Conservation (phyloP, 2,329 filamentous ascomycete genomes). For the Aspergillus clavatus region DNA sequence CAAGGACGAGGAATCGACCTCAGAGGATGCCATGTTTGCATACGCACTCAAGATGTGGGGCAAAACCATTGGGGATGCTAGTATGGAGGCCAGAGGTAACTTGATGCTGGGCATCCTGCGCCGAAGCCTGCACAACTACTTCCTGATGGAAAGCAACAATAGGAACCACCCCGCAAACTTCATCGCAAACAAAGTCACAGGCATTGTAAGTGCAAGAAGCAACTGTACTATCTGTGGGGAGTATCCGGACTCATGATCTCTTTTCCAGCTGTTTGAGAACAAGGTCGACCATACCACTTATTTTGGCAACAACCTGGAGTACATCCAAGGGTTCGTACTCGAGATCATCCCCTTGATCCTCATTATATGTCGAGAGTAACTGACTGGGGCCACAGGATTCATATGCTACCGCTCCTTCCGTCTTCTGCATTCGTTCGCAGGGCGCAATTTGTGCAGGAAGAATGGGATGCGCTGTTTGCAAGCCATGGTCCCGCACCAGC, state of each 20-base stretch:
- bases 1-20: conserved; percentile 68
- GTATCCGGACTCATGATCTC: conserved; percentile 29
- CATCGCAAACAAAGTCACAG: conserved; percentile 67
- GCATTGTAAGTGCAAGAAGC: conserved; percentile 43
- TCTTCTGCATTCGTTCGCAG: conserved; percentile 63
- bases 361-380: not conserved
- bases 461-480: conserved; percentile 77
- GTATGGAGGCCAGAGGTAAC: conserved; percentile 77
- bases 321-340: conserved; percentile 53
- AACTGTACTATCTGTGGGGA: not conserved
- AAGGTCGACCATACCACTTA: conserved; percentile 92
- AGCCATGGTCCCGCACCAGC: conserved; percentile 58
- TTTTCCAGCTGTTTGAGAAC: conserved; percentile 75
- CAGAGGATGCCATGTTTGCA: conserved; percentile 81
- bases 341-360: not conserved
- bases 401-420: conserved; percentile 75
- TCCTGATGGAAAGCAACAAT: conserved; percentile 70
- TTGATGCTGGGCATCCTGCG: conserved; percentile 77
- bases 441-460: conserved; percentile 67
- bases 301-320: conserved; percentile 70
- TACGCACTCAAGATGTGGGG: conserved; percentile 97
- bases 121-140: conserved; percentile 72
- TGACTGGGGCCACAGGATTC: conserved; percentile 57
- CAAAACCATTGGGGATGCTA: conserved; percentile 64
- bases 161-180: conserved; percentile 69